These are phyloP conservation scores for Hemileia vastatrix DNA, from an alignment of 1,284 basidiomycete genomes.

Conservation along the genomic window DNA sequence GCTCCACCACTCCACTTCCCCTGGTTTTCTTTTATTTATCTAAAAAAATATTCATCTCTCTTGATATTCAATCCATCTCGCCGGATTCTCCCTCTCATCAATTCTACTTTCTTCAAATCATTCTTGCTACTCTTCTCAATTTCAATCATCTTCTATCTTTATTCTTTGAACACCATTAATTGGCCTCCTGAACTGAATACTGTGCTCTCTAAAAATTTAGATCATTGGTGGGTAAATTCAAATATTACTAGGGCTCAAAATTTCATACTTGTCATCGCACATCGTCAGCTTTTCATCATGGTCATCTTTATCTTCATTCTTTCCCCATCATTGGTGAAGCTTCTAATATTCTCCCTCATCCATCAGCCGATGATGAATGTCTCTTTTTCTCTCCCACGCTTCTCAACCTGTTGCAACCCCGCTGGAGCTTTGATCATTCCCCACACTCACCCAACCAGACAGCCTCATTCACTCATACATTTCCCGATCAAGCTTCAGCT, in stretches of 20 bases:
- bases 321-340: not conserved
- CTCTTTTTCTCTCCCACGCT: slow-evolving; percentile 21
- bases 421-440: not conserved
- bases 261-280: slow-evolving; percentile 13
- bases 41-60: too few relatives aligned
- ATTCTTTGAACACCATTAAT: too few relatives aligned
- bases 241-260: slow-evolving; percentile 10
- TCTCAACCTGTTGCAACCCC: slow-evolving; percentile 10
- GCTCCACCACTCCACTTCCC: too few relatives aligned
- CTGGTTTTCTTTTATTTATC: too few relatives aligned
- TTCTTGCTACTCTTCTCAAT: too few relatives aligned
- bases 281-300: slow-evolving; percentile 4
- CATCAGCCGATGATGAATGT: slow-evolving; percentile 22
- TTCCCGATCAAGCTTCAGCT: not conserved
- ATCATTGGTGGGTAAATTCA: slow-evolving; percentile 18
- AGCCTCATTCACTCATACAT: not conserved
- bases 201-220: too few relatives aligned
- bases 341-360: not conserved
- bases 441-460: not conserved
- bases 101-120: too few relatives aligned
- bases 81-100: too few relatives aligned
- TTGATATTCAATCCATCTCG: too few relatives aligned
- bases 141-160: too few relatives aligned
- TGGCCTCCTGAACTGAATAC: too few relatives aligned
- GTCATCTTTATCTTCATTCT: not conserved